Base-by-base conservation (phyloP, 192 early-diverging fungal genomes). In the Gryganskiella cystojenkinii region DNA sequence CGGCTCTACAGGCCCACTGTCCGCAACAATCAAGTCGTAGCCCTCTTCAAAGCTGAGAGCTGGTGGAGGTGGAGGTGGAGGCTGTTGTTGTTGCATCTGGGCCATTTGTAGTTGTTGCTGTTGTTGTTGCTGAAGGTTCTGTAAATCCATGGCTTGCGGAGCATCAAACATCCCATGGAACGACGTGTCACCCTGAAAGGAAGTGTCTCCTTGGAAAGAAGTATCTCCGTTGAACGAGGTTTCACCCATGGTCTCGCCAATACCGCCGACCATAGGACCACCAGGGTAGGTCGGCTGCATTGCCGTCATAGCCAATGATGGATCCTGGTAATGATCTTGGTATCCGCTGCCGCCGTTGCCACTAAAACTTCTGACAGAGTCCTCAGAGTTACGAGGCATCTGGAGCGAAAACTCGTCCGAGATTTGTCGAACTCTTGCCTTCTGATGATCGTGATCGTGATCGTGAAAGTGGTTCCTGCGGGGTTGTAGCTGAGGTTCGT, bases 21-120 rank as follows among this genome's bases (percentile, higher is more conserved):
- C 8, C 1, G 19, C 34, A 15, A 2, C 52, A 25, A 78, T 64
- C 27, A 78, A 30, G 28, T 78, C 74, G 25, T 78, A 78, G 28
- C 74, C 74, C 33, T 78, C 74, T 9, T 65, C 74, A 78, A 78
- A 78, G 46, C 60, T 78, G 22, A 54, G 34, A n/a, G n/a, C n/a
- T 0, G 67, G 59, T 24, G 53, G 55, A 22, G 4, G 28, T 56
- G 30, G 22, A 6, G 6, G 47, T 19, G 22, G n/a, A n/a, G n/a
- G n/a, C n/a, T n/a, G n/a, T n/a, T n/a, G n/a, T n/a, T n/a, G n/a
- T n/a, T n/a, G 5, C 22, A 20, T 15, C 9, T 50, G 6, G 19
- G 22, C 6, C 19, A 27, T 51, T 13, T 63, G 60, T 42, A 27
- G 59, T 13, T 53, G 46, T 22, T 56, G 55, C 13, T 35, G 24